These are phyloP conservation scores for Exophiala mesophila DNA, from an alignment of 2,329 filamentous ascomycete genomes.

Conservation along the genomic window DNA sequence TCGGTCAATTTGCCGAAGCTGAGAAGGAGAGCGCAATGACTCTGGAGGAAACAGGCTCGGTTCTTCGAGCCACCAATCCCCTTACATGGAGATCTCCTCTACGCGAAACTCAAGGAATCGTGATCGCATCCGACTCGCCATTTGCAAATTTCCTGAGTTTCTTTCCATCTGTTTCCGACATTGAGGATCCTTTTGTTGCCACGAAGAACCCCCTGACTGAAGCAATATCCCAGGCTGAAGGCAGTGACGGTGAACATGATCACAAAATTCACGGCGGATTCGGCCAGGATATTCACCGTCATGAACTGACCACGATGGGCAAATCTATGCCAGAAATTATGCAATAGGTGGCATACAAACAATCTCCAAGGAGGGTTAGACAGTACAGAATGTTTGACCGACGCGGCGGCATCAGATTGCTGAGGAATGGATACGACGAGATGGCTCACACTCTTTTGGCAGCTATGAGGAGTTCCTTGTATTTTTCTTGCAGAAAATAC, in stretches of 20 bases:
- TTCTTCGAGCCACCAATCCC: slow-evolving; percentile 11
- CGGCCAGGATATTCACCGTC: neutral
- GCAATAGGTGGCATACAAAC: slow-evolving; percentile 2
- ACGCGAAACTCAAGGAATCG: slow-evolving; percentile 2
- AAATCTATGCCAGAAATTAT: neutral
- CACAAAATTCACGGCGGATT: neutral
- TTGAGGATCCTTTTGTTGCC: slow-evolving; percentile 20
- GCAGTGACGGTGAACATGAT: neutral
- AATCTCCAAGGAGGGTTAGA: neutral
- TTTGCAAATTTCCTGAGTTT: slow-evolving; percentile 19
- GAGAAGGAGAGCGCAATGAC: slow-evolving; percentile 20
- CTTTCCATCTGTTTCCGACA: slow-evolving; percentile 8
- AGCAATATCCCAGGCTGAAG: slow-evolving; percentile 18
- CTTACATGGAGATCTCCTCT: slow-evolving; percentile 18
- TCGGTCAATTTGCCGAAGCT: slow-evolving; percentile 13
- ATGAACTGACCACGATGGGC: slow-evolving; percentile 1
- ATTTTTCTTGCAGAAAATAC: slow-evolving; percentile 11
- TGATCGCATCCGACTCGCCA: slow-evolving; percentile 13
- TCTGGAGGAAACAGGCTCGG: slow-evolving; percentile 3
- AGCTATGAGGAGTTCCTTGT: slow-evolving; percentile 20
- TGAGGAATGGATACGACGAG: slow-evolving; percentile 17
- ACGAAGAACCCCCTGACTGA: slow-evolving; percentile 20
- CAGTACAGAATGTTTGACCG: too few species aligned
- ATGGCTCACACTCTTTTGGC: slow-evolving; percentile 19
- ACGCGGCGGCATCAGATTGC: neutral